Conservation (phyloP, 352 stramenopile genomes). For the Globisporangium acanthophoron region DNA sequence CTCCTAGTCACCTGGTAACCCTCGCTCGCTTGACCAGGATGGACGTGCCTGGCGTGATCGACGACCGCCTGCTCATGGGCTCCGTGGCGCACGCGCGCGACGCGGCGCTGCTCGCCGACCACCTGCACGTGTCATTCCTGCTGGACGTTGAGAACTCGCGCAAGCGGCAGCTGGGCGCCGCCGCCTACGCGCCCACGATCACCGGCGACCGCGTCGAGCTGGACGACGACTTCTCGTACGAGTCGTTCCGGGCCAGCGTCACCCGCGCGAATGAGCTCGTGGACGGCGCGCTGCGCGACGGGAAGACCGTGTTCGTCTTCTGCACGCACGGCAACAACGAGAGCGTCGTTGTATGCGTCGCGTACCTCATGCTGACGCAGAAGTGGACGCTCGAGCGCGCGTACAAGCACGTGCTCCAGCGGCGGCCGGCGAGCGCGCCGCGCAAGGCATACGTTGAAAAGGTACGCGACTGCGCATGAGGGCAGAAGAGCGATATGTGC, state of each 20-base stretch:
- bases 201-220: constrained; percentile 41
- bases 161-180: constrained; percentile 26
- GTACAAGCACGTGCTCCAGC: constrained; percentile 56
- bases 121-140: constrained; percentile 40
- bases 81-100: constrained; percentile 57
- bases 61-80: constrained; percentile 46
- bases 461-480: constrained; percentile 20
- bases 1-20: too few relatives aligned
- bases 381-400: constrained; percentile 56
- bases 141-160: constrained; percentile 63
- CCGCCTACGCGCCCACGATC: constrained; percentile 19
- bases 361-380: constrained; percentile 54
- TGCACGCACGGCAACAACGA: constrained; percentile 74
- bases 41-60: constrained; percentile 55
- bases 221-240: constrained; percentile 60
- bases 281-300: constrained; percentile 22
- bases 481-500: too few relatives aligned
- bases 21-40: constrained; percentile 25
- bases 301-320: constrained; percentile 60
- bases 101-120: constrained; percentile 42
- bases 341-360: constrained; percentile 59
- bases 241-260: constrained; percentile 44
- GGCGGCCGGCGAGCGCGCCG: constrained; percentile 48
- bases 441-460: constrained; percentile 66
- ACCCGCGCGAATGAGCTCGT: constrained; percentile 43